phyloP scores from a whole-genome alignment of 2,329 filamentous ascomycete genomes.

The Aspergillus terreus region DNA sequence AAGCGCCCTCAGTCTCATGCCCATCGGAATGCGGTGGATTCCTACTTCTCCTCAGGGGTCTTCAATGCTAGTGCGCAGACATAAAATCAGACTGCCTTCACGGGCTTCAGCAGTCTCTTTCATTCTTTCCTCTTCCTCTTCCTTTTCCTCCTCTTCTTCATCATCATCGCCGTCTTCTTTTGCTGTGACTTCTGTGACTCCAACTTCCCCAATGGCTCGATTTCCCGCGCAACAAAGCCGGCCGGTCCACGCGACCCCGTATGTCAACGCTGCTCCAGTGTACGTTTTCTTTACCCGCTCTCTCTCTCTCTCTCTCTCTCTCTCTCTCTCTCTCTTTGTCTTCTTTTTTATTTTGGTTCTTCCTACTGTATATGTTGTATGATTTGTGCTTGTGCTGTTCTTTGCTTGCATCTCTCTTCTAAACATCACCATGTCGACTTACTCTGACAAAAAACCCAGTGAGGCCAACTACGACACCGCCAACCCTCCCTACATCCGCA shows the following conservation, averaged over 20 bases:
- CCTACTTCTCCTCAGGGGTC: conserved; percentile 30
- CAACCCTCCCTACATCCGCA: conserved; percentile 48
- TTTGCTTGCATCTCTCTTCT: not conserved
- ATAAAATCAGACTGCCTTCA: conserved; percentile 29
- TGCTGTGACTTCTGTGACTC: conserved; percentile 15
- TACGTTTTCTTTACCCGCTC: conserved; percentile 19
- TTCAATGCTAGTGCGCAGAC: conserved; percentile 29
- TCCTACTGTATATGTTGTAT: not conserved
- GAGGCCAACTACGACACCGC: conserved; percentile 48
- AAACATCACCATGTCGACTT: not conserved
- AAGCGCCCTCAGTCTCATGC: conserved; percentile 42
- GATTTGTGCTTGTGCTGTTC: not conserved
- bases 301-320: not conserved
- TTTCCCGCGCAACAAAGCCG: conserved; percentile 34
- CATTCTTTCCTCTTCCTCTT: conserved; percentile 12
- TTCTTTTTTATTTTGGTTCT: not conserved
- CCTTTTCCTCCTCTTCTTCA: conserved; percentile 5
- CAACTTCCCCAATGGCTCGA: conserved; percentile 32
- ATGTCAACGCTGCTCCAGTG: conserved; percentile 28
- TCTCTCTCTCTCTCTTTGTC: not conserved
- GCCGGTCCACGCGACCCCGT: conserved; percentile 33
- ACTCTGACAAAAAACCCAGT: conserved; percentile 21
- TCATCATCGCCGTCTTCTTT: too few relatives aligned
- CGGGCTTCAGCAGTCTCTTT: conserved; percentile 7
- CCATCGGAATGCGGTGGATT: conserved; percentile 41